Conservation (phyloP, 495 filamentous ascomycete species). For the Talaromyces proteolyticus region DNA sequence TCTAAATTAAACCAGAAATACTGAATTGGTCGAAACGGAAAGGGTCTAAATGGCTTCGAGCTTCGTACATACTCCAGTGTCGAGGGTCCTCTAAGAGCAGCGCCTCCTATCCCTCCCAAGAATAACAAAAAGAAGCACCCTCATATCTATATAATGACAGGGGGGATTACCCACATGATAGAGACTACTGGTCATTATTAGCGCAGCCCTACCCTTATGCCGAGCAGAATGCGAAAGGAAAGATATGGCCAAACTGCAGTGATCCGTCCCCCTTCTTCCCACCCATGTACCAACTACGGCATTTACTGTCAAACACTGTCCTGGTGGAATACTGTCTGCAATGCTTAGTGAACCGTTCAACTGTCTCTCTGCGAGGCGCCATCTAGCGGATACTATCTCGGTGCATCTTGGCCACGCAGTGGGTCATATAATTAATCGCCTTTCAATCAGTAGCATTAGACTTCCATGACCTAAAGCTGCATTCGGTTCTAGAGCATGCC, state of each 20-base stretch:
- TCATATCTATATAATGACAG: not conserved
- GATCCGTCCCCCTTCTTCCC: slow-evolving; percentile 28
- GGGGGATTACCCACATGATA: not conserved
- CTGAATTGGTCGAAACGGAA: not conserved
- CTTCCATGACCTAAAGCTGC: slow-evolving; percentile 41
- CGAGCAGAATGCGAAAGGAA: not conserved
- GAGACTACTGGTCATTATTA: not conserved
- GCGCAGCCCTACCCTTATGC: not conserved
- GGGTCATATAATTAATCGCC: slow-evolving; percentile 46
- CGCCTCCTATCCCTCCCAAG: not conserved
- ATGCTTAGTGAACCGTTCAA: slow-evolving; percentile 37
- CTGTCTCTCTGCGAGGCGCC: slow-evolving; percentile 29
- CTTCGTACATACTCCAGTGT: not conserved
- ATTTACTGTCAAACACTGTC: slow-evolving; percentile 41
- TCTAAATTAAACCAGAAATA: not conserved
- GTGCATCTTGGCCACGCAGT: slow-evolving; percentile 43
- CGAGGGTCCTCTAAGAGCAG: not conserved
- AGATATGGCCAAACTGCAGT: slow-evolving; percentile 31
- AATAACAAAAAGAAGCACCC: not conserved
- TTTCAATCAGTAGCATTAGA: slow-evolving; percentile 38
- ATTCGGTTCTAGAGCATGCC: slow-evolving; percentile 38
- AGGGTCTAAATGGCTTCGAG: not conserved
- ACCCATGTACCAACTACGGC: slow-evolving; percentile 51
- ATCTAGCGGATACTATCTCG: slow-evolving; percentile 41
- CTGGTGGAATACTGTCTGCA: slow-evolving; percentile 41